Evolutionary conservation across 352 stramenopile genomes (phyloP).

Genomic region (Pythium utonaiense): DNA sequence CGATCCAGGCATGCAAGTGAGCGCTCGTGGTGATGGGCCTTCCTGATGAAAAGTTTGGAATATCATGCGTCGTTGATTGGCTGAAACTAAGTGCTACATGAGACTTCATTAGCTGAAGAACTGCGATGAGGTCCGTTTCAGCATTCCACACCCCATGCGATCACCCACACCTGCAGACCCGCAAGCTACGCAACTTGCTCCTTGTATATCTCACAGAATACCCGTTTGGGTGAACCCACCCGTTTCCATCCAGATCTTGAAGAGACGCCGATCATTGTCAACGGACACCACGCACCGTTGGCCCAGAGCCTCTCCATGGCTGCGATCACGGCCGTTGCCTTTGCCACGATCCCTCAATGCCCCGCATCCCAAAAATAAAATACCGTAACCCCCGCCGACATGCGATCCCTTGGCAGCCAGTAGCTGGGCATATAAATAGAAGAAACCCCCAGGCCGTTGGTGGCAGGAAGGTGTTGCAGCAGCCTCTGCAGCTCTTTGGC

Average conservation of each 20-base stretch:
- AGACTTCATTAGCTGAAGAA: background rate
- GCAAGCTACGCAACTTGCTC: no score
- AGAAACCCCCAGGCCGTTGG: background rate
- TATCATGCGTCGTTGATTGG: background rate
- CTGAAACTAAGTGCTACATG: background rate
- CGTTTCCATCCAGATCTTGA: slow-evolving; percentile 10
- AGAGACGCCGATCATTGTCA: background rate
- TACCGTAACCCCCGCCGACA: background rate
- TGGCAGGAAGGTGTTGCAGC: background rate
- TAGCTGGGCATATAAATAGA: background rate
- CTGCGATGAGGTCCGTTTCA: background rate
- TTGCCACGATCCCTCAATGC: background rate
- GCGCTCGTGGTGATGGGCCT: background rate
- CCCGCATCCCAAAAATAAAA: background rate
- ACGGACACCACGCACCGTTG: background rate
- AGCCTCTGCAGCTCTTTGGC: background rate
- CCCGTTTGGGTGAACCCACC: background rate
- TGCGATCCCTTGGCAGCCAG: background rate
- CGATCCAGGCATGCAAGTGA: slow-evolving; percentile 17
- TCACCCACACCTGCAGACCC: no score
- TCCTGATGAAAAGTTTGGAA: background rate
- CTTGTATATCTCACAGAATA: no score
- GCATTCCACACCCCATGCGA: no score
- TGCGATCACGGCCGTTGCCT: background rate
- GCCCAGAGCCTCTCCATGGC: background rate